These are phyloP conservation scores for Sporopachydermia lactativora DNA, from an alignment of 805 yeast species.

Conservation along the genomic window DNA sequence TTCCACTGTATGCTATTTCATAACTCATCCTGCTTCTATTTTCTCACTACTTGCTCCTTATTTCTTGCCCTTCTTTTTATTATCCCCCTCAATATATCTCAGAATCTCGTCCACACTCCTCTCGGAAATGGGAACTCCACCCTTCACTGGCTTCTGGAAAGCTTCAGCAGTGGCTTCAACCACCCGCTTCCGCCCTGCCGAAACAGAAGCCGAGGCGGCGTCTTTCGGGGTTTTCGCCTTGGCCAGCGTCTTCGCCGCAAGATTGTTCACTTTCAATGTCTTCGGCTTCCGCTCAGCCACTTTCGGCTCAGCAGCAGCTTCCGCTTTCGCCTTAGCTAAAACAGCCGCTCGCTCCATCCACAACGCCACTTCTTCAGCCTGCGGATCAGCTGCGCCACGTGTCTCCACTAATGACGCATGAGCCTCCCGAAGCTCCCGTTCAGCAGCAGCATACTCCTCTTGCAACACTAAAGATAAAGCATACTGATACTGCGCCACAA, in stretches of 20 bases:
- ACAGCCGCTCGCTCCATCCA: constrained; percentile 46
- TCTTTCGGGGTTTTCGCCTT: constrained; percentile 18
- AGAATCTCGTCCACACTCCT: constrained; percentile 56
- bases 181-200: constrained; percentile 7
- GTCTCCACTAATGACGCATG: constrained; percentile 38
- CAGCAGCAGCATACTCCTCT: constrained; percentile 40
- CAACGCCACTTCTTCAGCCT: constrained; percentile 52
- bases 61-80: constrained; percentile 8
- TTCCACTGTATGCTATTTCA: neutral
- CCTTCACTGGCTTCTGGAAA: constrained; percentile 9
- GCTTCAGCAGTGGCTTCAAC: constrained; percentile 8
- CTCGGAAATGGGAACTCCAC: constrained; percentile 26
- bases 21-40: no score
- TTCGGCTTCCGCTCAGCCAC: constrained; percentile 15
- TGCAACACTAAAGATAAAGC: constrained; percentile 42
- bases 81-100: constrained; percentile 49
- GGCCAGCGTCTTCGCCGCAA: constrained; percentile 16
- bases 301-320: constrained; percentile 6
- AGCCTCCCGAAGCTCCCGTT: constrained; percentile 41
- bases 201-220: constrained; percentile 14
- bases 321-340: constrained; percentile 24
- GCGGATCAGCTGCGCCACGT: constrained; percentile 53
- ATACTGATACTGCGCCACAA: constrained; percentile 52
- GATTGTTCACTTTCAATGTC: no score
- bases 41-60: constrained; percentile 3